Conservation (phyloP, 2,329 filamentous ascomycete genomes). For the Aspergillus viridinutans region DNA sequence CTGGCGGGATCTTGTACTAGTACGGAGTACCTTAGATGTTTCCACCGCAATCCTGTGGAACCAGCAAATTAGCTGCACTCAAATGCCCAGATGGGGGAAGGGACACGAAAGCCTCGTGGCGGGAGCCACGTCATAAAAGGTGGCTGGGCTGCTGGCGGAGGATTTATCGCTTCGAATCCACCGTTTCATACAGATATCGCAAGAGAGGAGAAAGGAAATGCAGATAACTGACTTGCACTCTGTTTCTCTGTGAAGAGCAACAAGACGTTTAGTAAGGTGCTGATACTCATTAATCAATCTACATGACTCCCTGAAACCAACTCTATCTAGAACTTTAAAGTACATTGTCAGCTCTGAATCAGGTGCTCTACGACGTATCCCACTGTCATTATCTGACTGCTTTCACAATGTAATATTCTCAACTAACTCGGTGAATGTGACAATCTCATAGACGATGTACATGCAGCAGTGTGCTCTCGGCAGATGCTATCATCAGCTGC, state of each 20-base stretch:
- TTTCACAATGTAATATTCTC: no score
- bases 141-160: constrained; percentile 8
- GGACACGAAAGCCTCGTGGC: constrained; percentile 7
- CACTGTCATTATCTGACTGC: background rate
- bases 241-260: background rate
- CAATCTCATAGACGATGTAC: no score
- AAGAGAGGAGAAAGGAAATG: no score
- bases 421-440: no score
- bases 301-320: background rate
- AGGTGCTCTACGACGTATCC: background rate
- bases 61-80: constrained; percentile 2
- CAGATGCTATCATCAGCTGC: no score
- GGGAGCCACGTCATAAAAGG: constrained; percentile 13
- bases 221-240: no score
- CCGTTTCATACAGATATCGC: background rate
- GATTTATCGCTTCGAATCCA: constrained; percentile 5
- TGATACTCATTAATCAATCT: background rate
- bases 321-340: no score
- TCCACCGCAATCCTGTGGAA: constrained; percentile 9
- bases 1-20: no score
- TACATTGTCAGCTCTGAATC: background rate
- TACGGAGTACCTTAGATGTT: constrained; percentile 12
- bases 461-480: background rate
- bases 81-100: background rate
- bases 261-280: background rate